phyloP scores from a whole-genome alignment of 1,284 basidiomycete species.

The Boletus smithii region DNA sequence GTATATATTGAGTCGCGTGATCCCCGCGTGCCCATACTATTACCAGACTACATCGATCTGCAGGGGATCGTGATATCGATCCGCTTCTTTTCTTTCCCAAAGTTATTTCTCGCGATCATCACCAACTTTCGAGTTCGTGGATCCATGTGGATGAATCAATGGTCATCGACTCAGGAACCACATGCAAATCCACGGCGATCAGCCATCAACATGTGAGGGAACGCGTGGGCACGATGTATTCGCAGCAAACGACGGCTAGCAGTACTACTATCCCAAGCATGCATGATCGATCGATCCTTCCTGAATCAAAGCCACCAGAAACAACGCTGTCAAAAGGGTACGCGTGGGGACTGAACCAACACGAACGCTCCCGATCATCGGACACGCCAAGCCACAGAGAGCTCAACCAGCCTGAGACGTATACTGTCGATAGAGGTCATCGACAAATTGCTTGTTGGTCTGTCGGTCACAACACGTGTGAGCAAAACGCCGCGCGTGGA shows the following conservation, averaged over 20 bases:
- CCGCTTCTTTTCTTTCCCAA: too few species aligned
- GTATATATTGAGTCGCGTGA: too few species aligned
- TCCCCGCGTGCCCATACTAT: too few species aligned
- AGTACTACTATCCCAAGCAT: constrained; percentile 11
- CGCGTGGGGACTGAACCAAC: background rate
- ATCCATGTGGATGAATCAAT: too few species aligned
- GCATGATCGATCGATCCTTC: constrained; percentile 11
- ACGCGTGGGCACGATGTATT: constrained; percentile 15
- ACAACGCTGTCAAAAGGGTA: constrained; percentile 9
- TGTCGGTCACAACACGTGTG: constrained; percentile 18
- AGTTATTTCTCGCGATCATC: too few species aligned
- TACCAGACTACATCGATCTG: too few species aligned
- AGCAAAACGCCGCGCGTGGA: background rate
- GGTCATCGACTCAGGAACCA: too few species aligned
- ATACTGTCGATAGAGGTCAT: constrained; percentile 50
- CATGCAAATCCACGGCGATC: too few species aligned
- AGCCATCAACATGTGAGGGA: background rate
- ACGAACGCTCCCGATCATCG: background rate
- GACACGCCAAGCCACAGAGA: background rate
- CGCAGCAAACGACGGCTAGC: constrained; percentile 15
- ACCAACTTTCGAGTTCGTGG: too few species aligned
- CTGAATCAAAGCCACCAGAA: constrained; percentile 1
- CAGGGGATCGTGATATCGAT: too few species aligned
- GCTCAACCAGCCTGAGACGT: constrained; percentile 27
- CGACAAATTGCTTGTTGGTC: constrained; percentile 52